Evolutionary conservation across 169 alveolate species (phyloP), one percentile per base, ranked within the genome.

Genomic region (Eimeria brunetti): DNA sequence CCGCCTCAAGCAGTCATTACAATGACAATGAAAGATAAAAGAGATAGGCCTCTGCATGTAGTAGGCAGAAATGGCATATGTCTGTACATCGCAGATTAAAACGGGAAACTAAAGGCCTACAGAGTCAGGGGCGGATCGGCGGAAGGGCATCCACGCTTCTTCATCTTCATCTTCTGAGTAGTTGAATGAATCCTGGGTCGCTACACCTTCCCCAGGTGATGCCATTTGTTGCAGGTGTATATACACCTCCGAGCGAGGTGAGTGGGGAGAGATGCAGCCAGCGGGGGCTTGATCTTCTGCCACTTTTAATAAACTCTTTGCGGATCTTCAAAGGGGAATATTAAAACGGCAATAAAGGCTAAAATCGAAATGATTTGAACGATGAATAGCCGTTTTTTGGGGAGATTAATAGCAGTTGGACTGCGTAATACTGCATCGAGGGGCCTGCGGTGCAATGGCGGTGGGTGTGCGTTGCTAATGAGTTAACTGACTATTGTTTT

Each of bases 131-230:
- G 91, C 91, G 12, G 91, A 51, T 16, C 91, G 91, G 12, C 64
- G 91, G 46, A 84, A 84, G 2, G 91, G 91, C 91, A 84, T 84
- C 91, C 91, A 84, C 46, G 44, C 53, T 9, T 84, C 76, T 11
- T 51, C 89, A 7, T 84, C 91, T 18, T 84, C 91, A 33, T 56
- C 73, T 16, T 84, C 91, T 0, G 78, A 44, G 76, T 84, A 84
- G 24, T 33, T 51, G 78, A 84, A 20, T 71, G 24, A 6, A 69
- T 27, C 89, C n/a, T 49, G 49, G 1, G 64, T 24, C 27, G 71
- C 69, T 51, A 41, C 2, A 30, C 38, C 89, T n/a, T 33, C 71
- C 5, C 16, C 6, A 51, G 46, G 11, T 27, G 49, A 33, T n/a
- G 78, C 22, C 78, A 67, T 67, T 67, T 67, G 78, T 30, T 67